Evolutionary conservation across 2,329 filamentous ascomycete species (phyloP).

Genomic region (Fusarium musae): DNA sequence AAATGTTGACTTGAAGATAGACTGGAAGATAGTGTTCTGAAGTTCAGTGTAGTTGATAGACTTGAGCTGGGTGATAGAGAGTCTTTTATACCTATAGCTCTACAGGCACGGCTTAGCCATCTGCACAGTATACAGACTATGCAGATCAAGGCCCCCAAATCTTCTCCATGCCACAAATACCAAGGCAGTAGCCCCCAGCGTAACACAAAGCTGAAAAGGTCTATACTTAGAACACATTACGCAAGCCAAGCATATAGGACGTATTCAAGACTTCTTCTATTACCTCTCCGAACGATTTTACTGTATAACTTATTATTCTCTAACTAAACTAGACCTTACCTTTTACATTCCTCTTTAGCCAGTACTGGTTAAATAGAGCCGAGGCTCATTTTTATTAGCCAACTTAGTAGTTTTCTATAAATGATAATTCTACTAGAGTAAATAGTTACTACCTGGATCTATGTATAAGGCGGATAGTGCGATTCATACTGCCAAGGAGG

Average conservation of each 20-base stretch:
- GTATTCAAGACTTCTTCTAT: no score
- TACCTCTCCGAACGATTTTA: constrained; percentile 41
- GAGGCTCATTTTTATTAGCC: background rate
- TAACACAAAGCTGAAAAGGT: background rate
- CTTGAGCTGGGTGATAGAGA: no score
- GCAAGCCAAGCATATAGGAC: background rate
- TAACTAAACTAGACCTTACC: background rate
- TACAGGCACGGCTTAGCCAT: background rate
- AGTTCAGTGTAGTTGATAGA: background rate
- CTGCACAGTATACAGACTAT: no score
- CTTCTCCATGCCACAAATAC: no score
- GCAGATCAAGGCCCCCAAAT: background rate
- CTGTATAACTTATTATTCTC: background rate
- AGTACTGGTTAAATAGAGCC: rapidly evolving
- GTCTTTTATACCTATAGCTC: background rate
- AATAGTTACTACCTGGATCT: background rate
- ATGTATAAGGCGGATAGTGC: background rate
- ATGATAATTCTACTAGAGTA: background rate
- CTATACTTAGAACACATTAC: background rate
- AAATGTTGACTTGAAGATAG: background rate
- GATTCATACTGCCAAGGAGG: background rate
- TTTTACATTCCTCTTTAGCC: background rate
- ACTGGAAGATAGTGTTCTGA: background rate
- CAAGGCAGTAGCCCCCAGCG: background rate
- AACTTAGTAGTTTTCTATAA: rapidly evolving